Base-by-base conservation (phyloP, 257 asterid genomes). In the Verbena officinalis region DNA sequence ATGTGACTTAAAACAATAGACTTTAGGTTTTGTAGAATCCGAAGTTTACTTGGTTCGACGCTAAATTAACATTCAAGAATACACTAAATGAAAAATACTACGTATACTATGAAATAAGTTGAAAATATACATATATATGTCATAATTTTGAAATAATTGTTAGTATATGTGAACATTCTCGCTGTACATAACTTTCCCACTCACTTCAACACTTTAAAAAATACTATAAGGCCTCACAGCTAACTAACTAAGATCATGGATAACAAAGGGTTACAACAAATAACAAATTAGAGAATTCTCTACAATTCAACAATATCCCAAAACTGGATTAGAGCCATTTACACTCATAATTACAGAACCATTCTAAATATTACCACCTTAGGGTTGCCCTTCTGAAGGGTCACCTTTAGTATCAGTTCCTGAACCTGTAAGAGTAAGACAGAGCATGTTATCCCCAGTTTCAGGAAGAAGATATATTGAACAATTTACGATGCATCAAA, bases 341-440 rank as follows among this genome's bases (percentile, higher is more conserved):
- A 20, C 49, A 36, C 22, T 36, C 51, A 44, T 45, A 23, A 17
- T 11, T 27, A 63, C 52, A 72, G 23, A 57, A 19, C 9, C 34
- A 71, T 16, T 44, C 39, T 7, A 31, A 15, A 6, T 9, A 57
- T 4, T 10, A 20, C 33, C 16, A 57, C 64, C 43, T 27, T 27
- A 53, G 10, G 23, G 45, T 19, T 1, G 20, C 11, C 24, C 46
- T 55, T 31, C 20, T 39, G 55, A 55, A 27, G 51, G 40, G 40
- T 34, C 22, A 13, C 20, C 19, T 12, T 34, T 55, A 5, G 9
- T 39, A 38, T 64, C 42, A 64, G 39, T 14, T 56, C 72, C 27
- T 71, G 17, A 67, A 39, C 76, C 76, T 64, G 33, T 27, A 2
- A 27, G 67, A n/a, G n/a, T n/a, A 63, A 71, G 39, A 55, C 40